Evolutionary conservation across 805 yeast species (phyloP).

Genomic region (Yarrowia keelungensis): DNA sequence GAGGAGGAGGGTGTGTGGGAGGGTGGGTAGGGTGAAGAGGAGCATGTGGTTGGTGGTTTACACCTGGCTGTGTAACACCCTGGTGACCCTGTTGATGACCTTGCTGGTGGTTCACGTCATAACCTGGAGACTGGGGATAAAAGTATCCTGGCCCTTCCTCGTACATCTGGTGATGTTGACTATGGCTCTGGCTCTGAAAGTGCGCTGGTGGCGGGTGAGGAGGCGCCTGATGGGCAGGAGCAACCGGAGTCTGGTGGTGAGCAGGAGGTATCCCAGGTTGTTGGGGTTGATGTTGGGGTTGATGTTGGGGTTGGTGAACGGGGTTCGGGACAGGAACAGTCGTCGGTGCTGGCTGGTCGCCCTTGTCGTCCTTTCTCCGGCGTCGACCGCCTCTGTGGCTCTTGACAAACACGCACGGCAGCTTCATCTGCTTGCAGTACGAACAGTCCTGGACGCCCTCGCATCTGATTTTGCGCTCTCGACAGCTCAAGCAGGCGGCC

Average conservation of each 20-base stretch:
- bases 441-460: slow-evolving; percentile 40
- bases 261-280: no score
- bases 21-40: neutral
- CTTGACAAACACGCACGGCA: slow-evolving; percentile 67
- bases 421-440: slow-evolving; percentile 37
- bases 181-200: slow-evolving; percentile 10
- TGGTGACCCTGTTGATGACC: neutral
- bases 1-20: neutral
- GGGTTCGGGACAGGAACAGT: no score
- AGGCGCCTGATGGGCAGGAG: neutral
- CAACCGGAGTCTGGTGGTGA: no score
- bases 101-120: neutral
- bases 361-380: slow-evolving; percentile 58
- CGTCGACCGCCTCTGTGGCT: slow-evolving; percentile 75
- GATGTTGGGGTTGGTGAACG: no score
- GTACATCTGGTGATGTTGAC: slow-evolving; percentile 30
- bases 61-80: no score
- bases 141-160: neutral
- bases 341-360: no score
- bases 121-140: slow-evolving; percentile 11
- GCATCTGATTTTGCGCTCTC: slow-evolving; percentile 40
- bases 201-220: neutral
- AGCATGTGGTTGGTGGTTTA: neutral
- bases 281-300: no score
- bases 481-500: slow-evolving; percentile 40